Conservation (phyloP, 75 land plant species). For the Pinus tabuliformis region DNA sequence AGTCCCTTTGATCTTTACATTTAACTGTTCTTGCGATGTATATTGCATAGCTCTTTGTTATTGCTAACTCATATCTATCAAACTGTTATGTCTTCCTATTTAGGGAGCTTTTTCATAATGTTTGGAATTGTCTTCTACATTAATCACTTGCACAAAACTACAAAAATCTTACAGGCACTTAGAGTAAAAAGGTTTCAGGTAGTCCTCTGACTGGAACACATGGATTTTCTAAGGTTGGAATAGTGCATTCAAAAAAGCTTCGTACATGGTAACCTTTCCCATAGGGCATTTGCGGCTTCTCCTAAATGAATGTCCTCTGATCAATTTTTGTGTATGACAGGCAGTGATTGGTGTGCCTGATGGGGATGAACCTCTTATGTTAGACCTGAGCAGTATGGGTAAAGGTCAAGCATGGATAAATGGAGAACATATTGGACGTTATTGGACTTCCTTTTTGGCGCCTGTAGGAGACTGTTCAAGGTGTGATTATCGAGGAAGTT, state of each 20-base stretch:
- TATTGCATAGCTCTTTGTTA: background rate
- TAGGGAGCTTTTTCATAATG: background rate
- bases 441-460: constrained; percentile 27
- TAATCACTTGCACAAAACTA: background rate
- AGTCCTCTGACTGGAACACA: background rate
- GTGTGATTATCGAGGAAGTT: constrained; percentile 77
- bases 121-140: background rate
- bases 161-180: background rate
- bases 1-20: background rate
- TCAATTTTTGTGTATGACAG: constrained; percentile 13
- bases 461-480: constrained; percentile 32
- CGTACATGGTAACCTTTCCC: background rate
- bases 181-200: background rate
- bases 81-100: background rate
- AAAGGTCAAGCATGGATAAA: constrained; percentile 57
- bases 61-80: background rate
- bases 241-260: background rate
- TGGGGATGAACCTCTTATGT: constrained; percentile 38
- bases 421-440: constrained; percentile 43
- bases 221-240: background rate
- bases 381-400: constrained; percentile 47
- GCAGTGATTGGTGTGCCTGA: constrained; percentile 36
- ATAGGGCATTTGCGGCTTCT: background rate
- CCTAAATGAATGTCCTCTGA: background rate
- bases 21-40: background rate